Evolutionary conservation across 345 rosid genomes (phyloP).

Genomic region (Psidium friedrichsthalianum): DNA sequence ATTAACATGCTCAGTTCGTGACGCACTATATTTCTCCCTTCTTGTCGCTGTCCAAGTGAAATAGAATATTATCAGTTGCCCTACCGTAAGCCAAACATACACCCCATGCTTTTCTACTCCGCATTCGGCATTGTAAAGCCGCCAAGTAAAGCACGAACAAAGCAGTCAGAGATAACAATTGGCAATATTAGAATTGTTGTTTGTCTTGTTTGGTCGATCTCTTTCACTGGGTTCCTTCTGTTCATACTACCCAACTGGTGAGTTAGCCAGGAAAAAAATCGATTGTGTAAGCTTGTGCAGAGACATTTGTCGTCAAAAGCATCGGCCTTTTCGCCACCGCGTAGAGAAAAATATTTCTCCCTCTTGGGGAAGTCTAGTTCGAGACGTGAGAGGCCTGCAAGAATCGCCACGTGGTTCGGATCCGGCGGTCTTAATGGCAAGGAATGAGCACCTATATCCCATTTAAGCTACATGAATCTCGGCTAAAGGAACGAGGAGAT

Average conservation of each 20-base stretch:
- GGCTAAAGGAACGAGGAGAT: not conserved
- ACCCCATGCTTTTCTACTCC: not conserved
- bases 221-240: not conserved
- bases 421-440: not conserved
- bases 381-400: not conserved
- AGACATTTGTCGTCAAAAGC: not conserved
- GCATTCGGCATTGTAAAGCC: not conserved
- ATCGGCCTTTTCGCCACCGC: not conserved
- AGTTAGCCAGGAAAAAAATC: not conserved
- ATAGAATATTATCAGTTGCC: not conserved
- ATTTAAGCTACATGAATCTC: not conserved
- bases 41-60: not conserved
- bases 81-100: not conserved
- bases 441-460: not conserved
- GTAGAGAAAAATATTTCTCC: not conserved
- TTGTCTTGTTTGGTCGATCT: not conserved
- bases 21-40: not conserved
- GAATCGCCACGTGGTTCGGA: not conserved
- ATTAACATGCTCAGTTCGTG: not conserved
- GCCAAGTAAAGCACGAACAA: not conserved
- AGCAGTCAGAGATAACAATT: not conserved
- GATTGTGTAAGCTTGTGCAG: not conserved
- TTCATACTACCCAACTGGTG: not conserved
- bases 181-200: not conserved
- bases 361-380: not conserved